phyloP scores from a whole-genome alignment of 345 rosid genomes.

The Aegle marmelos region DNA sequence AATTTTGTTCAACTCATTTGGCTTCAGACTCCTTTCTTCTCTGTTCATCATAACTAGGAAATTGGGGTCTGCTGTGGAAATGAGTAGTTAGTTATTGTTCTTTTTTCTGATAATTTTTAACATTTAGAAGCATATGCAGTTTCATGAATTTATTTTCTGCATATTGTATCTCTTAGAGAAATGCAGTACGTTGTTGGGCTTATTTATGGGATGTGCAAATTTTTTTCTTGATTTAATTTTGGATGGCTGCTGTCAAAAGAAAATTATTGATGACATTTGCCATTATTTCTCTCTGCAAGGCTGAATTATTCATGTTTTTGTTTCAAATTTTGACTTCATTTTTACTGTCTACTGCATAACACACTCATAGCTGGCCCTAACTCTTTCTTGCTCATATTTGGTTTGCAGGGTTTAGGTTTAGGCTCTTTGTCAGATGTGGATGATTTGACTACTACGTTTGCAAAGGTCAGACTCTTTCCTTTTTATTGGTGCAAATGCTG shows the following conservation, averaged over 20 bases:
- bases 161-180: neutral
- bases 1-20: neutral
- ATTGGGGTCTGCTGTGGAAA: neutral
- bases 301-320: neutral
- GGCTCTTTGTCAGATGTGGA: slow-evolving; percentile 86
- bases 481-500: neutral
- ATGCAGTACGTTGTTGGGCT: neutral
- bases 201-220: neutral
- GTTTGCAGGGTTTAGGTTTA: slow-evolving; percentile 54
- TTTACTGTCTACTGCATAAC: neutral
- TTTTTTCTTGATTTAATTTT: neutral
- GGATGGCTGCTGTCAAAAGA: no score
- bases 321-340: neutral
- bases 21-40: neutral
- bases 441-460: slow-evolving; percentile 88
- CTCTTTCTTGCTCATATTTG: neutral
- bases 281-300: neutral
- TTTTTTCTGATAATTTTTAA: neutral
- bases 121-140: neutral
- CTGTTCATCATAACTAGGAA: neutral
- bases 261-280: neutral
- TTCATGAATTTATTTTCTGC: neutral
- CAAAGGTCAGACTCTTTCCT: slow-evolving; percentile 56
- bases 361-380: neutral
- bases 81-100: neutral